These are phyloP conservation scores for Chalciporus sp. DNA, from an alignment of 1,284 basidiomycete species.

Conservation along the genomic window DNA sequence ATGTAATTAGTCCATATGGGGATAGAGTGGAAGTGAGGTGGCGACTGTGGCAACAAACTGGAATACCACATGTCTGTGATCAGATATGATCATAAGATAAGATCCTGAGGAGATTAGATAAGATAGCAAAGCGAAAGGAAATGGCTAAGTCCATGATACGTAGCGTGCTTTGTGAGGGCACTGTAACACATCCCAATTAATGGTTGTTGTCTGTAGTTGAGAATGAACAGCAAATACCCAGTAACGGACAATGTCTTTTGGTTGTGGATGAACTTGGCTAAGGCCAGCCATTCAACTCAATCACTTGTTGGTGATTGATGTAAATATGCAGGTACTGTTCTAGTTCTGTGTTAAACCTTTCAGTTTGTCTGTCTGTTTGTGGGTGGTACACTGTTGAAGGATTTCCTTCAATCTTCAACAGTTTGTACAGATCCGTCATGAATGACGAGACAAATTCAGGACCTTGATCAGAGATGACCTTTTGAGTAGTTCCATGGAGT, in stretches of 20 bases:
- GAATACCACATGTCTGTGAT: too few species aligned
- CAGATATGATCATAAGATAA: too few species aligned
- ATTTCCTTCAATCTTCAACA: too few species aligned
- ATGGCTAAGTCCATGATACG: too few species aligned
- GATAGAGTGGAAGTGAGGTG: too few species aligned
- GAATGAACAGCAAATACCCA: not conserved
- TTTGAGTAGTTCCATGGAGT: slow-evolving; percentile 11
- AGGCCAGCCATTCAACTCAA: slow-evolving; percentile 38
- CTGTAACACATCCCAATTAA: too few species aligned
- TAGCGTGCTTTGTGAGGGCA: too few species aligned
- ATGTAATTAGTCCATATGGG: too few species aligned
- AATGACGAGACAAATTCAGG: slow-evolving; percentile 37
- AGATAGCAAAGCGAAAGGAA: too few species aligned
- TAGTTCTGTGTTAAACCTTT: slow-evolving; percentile 40
- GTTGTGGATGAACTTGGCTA: slow-evolving; percentile 35
- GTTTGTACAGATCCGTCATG: slow-evolving; percentile 24
- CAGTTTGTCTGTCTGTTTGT: slow-evolving; percentile 36
- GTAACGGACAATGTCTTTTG: not conserved
- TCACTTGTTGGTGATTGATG: slow-evolving; percentile 38
- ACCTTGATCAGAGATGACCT: slow-evolving; percentile 24
- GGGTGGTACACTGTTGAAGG: slow-evolving; percentile 33
- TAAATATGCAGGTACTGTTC: slow-evolving; percentile 35
- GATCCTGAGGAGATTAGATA: too few species aligned
- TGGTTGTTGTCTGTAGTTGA: not conserved
- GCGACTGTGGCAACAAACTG: too few species aligned